Base-by-base conservation (phyloP, 2,329 filamentous ascomycete species). In the Acrocalymma vagum region DNA sequence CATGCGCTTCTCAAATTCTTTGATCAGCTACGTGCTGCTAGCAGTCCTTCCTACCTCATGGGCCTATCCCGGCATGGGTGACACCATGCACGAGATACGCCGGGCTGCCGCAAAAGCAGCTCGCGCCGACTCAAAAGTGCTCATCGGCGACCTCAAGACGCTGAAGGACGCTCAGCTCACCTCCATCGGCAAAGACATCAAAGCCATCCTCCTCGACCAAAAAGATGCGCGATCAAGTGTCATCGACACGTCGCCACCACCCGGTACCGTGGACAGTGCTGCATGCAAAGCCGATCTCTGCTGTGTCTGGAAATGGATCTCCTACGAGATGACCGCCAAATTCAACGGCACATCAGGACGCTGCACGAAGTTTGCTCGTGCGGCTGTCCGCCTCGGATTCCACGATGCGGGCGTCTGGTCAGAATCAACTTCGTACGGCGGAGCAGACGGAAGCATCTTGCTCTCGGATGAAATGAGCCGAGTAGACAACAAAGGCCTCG, bases 291-390 rank as follows among this genome's bases (percentile, higher is more conserved):
- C 55, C 7, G 63, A 69, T 24, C 46, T 54, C 10, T 69, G 66
- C 49, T 69, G 66, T 34, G 55, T 63, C 15, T 69, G 64, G 64
- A 64, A 64, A 35, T 69, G 64, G 54, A 56, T 69, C 3, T 48
- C 61, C 6, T 60, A 63, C 34, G 65, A 67, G 17, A 66, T 69
- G 62, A 61, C 56, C 7, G 53, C 58, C 20, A 57, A 55, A 21
- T 69, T 69, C 52, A 62, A 58, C 26, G 65, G 63, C 31, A 58
- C 58, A 5, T 65, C 62, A 3, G 64, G 63, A 5, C 62, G 65
- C 5, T 67, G 65, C 47, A 64, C 46, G 11, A 63, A 63, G 25
- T 60, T 59, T 28, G 63, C 64, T 10, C 48, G 64, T 11, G 62
- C 56, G 16, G 64, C 64, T 11, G 59, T 68, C 3, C 58, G 64